These are phyloP conservation scores for Ichthyophthirius multifiliis DNA, from an alignment of 169 alveolate genomes.

Conservation along the genomic window DNA sequence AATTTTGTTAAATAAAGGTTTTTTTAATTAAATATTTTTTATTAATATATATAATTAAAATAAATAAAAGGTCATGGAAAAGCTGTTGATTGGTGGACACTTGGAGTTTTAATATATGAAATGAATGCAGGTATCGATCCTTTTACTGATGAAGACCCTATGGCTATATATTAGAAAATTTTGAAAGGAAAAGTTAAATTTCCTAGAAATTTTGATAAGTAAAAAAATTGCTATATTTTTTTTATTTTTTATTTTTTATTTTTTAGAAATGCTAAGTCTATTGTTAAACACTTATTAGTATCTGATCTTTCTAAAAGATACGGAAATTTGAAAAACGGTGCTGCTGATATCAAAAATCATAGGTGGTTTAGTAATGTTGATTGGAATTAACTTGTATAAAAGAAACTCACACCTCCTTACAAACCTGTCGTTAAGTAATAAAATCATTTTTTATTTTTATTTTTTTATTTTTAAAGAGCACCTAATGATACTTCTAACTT, in stretches of 20 bases:
- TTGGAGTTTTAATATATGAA: slow-evolving; percentile 80
- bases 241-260: neutral
- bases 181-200: slow-evolving; percentile 74
- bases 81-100: slow-evolving; percentile 87
- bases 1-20: slow-evolving; percentile 68
- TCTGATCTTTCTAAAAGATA: slow-evolving; percentile 71
- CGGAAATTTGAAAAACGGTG: slow-evolving; percentile 71
- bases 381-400: slow-evolving; percentile 58
- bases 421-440: slow-evolving; percentile 67
- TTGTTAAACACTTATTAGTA: slow-evolving; percentile 67
- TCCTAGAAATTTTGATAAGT: slow-evolving; percentile 72
- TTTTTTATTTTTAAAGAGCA: neutral
- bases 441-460: slow-evolving; percentile 18
- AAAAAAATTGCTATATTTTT: neutral
- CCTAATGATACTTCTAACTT: slow-evolving; percentile 79
- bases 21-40: neutral
- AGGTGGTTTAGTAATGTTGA: slow-evolving; percentile 71
- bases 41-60: neutral
- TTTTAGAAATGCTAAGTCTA: slow-evolving; percentile 60
- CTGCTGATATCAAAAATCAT: slow-evolving; percentile 72
- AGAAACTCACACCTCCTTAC: slow-evolving; percentile 63
- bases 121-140: slow-evolving; percentile 83
- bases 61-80: slow-evolving; percentile 55
- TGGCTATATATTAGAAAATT: slow-evolving; percentile 77
- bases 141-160: slow-evolving; percentile 88